Conservation (phyloP, 768 basidiomycete genomes). For the Tulasnella sp. region DNA sequence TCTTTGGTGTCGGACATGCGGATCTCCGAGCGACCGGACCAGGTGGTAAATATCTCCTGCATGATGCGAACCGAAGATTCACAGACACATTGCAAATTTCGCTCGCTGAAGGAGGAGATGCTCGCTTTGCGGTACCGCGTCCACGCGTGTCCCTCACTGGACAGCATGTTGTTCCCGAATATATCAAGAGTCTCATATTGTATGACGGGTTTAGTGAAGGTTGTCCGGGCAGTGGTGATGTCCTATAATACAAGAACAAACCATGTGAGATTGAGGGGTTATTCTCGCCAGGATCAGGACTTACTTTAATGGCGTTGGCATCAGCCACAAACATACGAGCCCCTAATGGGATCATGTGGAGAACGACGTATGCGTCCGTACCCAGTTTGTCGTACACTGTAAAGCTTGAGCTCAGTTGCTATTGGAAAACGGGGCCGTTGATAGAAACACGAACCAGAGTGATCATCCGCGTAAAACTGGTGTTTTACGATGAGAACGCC, state of each 20-base stretch:
- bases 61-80: neutral
- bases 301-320: constrained; percentile 3
- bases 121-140: neutral
- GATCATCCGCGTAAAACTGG: no score
- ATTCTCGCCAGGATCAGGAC: no score
- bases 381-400: no score
- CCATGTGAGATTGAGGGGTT: no score
- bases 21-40: neutral
- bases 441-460: no score
- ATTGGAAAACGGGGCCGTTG: no score
- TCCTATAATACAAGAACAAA: neutral
- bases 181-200: neutral
- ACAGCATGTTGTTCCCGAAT: constrained; percentile 6
- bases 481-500: no score
- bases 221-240: neutral
- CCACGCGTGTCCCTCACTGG: constrained; percentile 7
- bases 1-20: neutral
- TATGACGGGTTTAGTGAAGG: constrained; percentile 1
- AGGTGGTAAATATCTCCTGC: constrained; percentile 5
- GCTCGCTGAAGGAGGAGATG: neutral
- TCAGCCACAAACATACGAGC: neutral
- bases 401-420: no score
- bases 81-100: constrained; percentile 1
- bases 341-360: no score
- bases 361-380: no score